A percentile compares a stretch with the other conserved stretches of the same genome.
Conservation (phyloP, 1,139 yeast genomes). For the Pneumocystis carinii region DNA sequence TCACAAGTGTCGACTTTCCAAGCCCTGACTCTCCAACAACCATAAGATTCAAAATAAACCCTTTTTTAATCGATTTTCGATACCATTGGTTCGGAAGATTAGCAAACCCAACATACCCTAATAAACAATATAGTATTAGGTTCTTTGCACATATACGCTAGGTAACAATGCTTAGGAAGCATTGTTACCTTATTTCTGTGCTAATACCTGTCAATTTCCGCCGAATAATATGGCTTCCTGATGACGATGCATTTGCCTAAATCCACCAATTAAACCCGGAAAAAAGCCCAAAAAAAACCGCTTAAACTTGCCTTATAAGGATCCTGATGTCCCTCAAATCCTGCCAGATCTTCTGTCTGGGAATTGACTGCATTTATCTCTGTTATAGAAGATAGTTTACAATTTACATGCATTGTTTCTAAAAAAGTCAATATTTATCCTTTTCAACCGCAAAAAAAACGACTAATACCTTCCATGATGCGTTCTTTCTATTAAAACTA, state of each 20-base stretch:
- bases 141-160: too few relatives aligned
- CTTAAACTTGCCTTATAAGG: neutral
- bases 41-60: conserved; percentile 80
- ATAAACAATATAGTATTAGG: neutral
- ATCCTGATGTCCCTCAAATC: neutral
- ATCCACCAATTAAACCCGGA: neutral
- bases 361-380: neutral
- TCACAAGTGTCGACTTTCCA: conserved; percentile 85
- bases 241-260: neutral
- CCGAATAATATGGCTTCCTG: conserved; percentile 8
- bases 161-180: too few relatives aligned
- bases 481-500: neutral
- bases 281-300: neutral
- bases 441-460: neutral
- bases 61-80: conserved; percentile 81
- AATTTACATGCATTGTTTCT: neutral
- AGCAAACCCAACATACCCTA: conserved; percentile 90
- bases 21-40: conserved; percentile 81
- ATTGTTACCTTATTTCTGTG: neutral
- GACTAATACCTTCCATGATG: neutral
- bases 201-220: conserved; percentile 9
- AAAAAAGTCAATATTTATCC: neutral
- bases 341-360: neutral
- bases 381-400: neutral
- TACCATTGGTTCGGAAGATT: conserved; percentile 99